phyloP scores from a whole-genome alignment of 768 basidiomycete genomes.

The Mycena galericulata region DNA sequence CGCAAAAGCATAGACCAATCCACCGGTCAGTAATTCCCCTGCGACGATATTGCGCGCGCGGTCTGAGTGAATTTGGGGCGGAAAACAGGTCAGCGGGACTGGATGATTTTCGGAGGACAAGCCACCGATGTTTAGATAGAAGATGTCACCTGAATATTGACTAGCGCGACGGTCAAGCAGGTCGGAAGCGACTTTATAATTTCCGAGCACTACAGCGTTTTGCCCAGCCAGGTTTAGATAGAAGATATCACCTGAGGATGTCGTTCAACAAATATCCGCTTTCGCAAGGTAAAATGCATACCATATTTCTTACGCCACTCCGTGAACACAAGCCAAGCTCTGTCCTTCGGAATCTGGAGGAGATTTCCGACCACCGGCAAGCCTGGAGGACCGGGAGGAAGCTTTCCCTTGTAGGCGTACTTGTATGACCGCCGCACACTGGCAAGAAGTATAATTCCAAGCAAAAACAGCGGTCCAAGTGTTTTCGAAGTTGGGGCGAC shows the following conservation, averaged over 20 bases:
- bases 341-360: neutral
- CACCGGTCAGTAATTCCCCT: slow-evolving; percentile 33
- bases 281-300: neutral
- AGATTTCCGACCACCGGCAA: neutral
- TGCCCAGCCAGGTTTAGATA: slow-evolving; percentile 37
- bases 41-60: slow-evolving; percentile 43
- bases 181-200: slow-evolving; percentile 31
- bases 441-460: too few species aligned
- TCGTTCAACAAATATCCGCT: neutral
- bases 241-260: slow-evolving; percentile 22
- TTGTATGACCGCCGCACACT: too few species aligned
- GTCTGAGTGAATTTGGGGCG: slow-evolving; percentile 37
- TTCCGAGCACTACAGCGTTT: slow-evolving; percentile 29
- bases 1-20: slow-evolving; percentile 30
- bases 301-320: neutral
- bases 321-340: neutral
- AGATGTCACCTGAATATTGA: too few species aligned
- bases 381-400: neutral
- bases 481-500: too few species aligned
- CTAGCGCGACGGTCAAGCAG: slow-evolving; percentile 38
- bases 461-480: too few species aligned
- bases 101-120: too few species aligned
- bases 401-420: too few species aligned
- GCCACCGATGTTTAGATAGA: too few species aligned
- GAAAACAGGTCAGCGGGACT: too few species aligned